A percentile compares a stretch with the other conserved stretches of the same genome.
Evolutionary conservation across 2,329 filamentous ascomycete species (phyloP).

Genomic region (Trichoderma sp.): DNA sequence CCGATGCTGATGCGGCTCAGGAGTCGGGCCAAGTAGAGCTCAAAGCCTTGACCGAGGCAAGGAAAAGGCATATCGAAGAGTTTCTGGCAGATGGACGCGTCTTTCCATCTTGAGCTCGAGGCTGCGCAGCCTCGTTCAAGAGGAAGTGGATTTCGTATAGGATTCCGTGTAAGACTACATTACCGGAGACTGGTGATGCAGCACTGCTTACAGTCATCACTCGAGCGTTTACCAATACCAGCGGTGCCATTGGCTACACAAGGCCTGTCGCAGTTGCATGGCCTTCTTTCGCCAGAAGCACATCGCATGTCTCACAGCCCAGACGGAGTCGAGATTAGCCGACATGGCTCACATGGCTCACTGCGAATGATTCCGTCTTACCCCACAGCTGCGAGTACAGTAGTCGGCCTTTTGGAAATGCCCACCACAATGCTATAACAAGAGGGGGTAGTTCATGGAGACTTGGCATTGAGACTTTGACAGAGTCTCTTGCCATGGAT

Average conservation of each 20-base stretch:
- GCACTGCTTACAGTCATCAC: not conserved
- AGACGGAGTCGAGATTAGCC: not conserved
- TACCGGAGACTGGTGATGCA: not conserved
- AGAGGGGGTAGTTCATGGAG: not conserved
- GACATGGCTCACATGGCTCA: not conserved
- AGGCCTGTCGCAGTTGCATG: not conserved
- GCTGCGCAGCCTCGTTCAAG: not conserved
- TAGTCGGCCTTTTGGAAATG: not conserved
- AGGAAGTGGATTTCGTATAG: not conserved
- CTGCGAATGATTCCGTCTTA: not conserved
- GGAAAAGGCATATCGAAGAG: slow-evolving; percentile 42
- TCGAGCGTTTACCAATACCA: not conserved
- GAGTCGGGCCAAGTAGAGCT: slow-evolving; percentile 26
- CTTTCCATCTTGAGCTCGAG: slow-evolving; percentile 21
- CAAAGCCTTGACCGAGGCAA: slow-evolving; percentile 38
- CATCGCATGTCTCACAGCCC: not conserved
- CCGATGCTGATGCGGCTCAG: slow-evolving; percentile 24
- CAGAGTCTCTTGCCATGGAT: not conserved
- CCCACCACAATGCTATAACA: not conserved
- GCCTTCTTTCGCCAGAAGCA: not conserved
- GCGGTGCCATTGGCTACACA: not conserved
- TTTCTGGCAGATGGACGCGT: slow-evolving; percentile 35
- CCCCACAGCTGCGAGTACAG: not conserved
- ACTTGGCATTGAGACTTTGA: not conserved
- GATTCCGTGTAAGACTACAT: not conserved